Conservation (phyloP, 1,284 basidiomycete species). For the Cutaneotrichosporon sp. region DNA sequence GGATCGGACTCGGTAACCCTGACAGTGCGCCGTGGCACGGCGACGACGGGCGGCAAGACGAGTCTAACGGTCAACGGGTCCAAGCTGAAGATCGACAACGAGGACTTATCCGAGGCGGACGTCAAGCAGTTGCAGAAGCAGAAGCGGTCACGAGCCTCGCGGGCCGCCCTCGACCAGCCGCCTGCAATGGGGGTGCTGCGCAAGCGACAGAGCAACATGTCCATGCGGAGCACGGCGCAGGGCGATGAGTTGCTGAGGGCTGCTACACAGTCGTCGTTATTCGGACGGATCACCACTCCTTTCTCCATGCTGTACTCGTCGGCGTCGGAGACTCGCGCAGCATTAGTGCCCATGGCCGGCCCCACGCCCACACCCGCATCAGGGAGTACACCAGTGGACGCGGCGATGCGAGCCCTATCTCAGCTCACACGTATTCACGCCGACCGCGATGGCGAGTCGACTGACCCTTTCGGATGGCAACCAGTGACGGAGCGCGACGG, state of each 20-base stretch:
- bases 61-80: constrained; percentile 87
- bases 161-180: constrained; percentile 89
- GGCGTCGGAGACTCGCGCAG: constrained; percentile 61
- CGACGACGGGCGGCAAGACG: constrained; percentile 59
- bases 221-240: constrained; percentile 22
- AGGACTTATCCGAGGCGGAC: constrained; percentile 86
- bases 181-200: constrained; percentile 73
- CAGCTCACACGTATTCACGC: constrained; percentile 74
- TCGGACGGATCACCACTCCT: constrained; percentile 53
- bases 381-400: constrained; percentile 60
- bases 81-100: constrained; percentile 80
- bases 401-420: constrained; percentile 74
- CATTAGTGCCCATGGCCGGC: constrained; percentile 45
- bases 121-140: constrained; percentile 75
- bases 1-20: constrained; percentile 70
- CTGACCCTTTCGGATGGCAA: constrained; percentile 69
- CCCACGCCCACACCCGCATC: constrained; percentile 50
- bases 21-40: constrained; percentile 66
- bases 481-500: constrained; percentile 73
- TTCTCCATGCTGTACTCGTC: constrained; percentile 69
- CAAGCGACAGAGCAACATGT: constrained; percentile 41
- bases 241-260: constrained; percentile 22
- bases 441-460: constrained; percentile 57
- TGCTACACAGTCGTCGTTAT: constrained; percentile 23
- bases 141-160: constrained; percentile 80